Percentiles rank a stretch among this genome's conserved stretches.
phyloP scores from a whole-genome alignment of 345 rosid genomes.

The Geranium rotundifolium region DNA sequence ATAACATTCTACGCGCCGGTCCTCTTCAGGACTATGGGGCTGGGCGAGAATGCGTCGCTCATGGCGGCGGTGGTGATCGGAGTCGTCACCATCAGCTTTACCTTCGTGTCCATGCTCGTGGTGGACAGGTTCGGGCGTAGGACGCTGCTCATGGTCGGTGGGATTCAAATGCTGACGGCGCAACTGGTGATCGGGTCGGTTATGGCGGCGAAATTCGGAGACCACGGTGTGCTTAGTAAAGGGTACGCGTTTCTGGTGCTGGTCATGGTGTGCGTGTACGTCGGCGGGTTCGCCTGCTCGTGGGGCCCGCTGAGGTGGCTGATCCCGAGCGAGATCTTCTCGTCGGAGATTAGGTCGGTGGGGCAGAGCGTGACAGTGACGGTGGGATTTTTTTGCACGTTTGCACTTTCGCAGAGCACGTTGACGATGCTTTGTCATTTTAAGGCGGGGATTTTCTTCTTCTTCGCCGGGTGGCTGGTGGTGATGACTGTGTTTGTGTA shows the following conservation, averaged over 20 bases:
- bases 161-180: slow-evolving; percentile 18
- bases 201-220: slow-evolving; percentile 18
- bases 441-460: slow-evolving; percentile 52
- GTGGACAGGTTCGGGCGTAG: slow-evolving; percentile 20
- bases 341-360: slow-evolving; percentile 41
- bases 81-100: slow-evolving; percentile 10
- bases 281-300: slow-evolving; percentile 55
- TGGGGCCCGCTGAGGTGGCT: slow-evolving; percentile 75
- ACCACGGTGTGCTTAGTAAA: slow-evolving; percentile 22
- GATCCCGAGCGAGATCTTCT: slow-evolving; percentile 56
- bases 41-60: slow-evolving; percentile 19
- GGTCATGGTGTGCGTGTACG: slow-evolving; percentile 34
- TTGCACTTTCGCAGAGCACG: slow-evolving; percentile 43
- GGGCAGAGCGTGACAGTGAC: slow-evolving; percentile 55
- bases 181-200: slow-evolving; percentile 16
- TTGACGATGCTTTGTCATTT: slow-evolving; percentile 49
- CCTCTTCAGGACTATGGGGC: slow-evolving; percentile 19
- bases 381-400: slow-evolving; percentile 43
- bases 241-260: slow-evolving; percentile 23
- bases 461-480: slow-evolving; percentile 40
- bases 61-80: slow-evolving; percentile 12
- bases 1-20: slow-evolving; percentile 24
- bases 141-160: slow-evolving; percentile 13
- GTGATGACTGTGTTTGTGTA: slow-evolving; percentile 43
- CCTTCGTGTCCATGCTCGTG: slow-evolving; percentile 21